Percentiles rank a stretch among this genome's conserved stretches.
These are phyloP conservation scores for Coniella vitis DNA, from an alignment of 2,329 filamentous ascomycete genomes.

Conservation along the genomic window DNA sequence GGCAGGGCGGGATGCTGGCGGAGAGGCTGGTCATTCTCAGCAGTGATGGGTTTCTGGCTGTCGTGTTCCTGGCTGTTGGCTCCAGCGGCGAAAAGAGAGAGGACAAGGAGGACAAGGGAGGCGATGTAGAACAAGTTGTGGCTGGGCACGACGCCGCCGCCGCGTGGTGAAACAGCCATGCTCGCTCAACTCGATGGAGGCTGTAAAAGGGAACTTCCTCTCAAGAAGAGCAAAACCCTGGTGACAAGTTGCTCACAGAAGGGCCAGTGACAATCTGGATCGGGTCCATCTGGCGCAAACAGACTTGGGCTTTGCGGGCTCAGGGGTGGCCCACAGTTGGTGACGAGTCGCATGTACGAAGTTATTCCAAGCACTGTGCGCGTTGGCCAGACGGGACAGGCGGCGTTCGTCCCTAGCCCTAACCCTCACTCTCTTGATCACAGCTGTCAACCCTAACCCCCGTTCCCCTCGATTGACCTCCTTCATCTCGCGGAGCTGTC, in stretches of 20 bases:
- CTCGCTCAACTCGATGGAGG: neutral
- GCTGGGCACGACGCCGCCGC: neutral
- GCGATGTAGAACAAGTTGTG: neutral
- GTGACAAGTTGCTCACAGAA: neutral
- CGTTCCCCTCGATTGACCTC: neutral
- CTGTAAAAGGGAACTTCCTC: too few species aligned
- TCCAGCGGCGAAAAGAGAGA: neutral
- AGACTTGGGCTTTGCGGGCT: too few species aligned
- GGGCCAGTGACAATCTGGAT: neutral
- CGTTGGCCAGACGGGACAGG: too few species aligned
- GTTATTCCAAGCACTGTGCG: too few species aligned
- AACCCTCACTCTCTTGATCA: neutral
- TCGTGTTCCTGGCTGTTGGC: slow-evolving; percentile 2
- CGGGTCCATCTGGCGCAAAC: too few species aligned
- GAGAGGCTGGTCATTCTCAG: neutral
- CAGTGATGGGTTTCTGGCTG: slow-evolving; percentile 8
- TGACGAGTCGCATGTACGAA: too few species aligned
- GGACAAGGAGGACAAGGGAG: neutral
- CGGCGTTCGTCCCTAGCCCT: too few species aligned
- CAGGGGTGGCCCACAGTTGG: too few species aligned
- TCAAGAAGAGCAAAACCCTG: too few species aligned
- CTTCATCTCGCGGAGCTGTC: too few species aligned
- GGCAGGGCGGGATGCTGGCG: slow-evolving; percentile 8
- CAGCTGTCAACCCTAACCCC: neutral
- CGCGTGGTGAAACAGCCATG: neutral